phyloP scores from a whole-genome alignment of 2,329 filamentous ascomycete species.

The Sphaceloma murrayae region DNA sequence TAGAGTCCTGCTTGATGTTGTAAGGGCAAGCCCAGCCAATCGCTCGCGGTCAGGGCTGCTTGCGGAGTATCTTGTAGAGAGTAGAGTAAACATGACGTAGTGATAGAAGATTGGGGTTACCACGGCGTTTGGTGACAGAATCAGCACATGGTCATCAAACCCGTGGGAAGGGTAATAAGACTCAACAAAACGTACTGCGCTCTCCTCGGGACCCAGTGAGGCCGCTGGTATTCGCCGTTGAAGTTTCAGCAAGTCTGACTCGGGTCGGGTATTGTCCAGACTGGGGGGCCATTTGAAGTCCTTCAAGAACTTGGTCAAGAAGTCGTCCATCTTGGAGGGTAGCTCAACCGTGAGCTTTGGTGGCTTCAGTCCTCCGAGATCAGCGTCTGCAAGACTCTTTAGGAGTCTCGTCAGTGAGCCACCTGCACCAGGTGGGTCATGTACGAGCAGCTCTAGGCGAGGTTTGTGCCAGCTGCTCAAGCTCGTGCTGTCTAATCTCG shows the following conservation, averaged over 20 bases:
- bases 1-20: slow-evolving; percentile 56
- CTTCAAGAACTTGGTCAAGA: slow-evolving; percentile 53
- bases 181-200: slow-evolving; percentile 68
- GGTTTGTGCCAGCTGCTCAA: slow-evolving; percentile 69
- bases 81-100: slow-evolving; percentile 67
- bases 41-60: slow-evolving; percentile 37
- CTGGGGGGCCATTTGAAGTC: slow-evolving; percentile 59
- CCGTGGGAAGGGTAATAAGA: slow-evolving; percentile 71
- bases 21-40: slow-evolving; percentile 71
- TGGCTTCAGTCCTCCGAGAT: slow-evolving; percentile 59
- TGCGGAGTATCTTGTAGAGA: slow-evolving; percentile 68
- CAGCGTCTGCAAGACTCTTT: slow-evolving; percentile 62
- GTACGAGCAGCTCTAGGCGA: slow-evolving; percentile 72
- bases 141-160: slow-evolving; percentile 61
- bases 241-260: slow-evolving; percentile 49
- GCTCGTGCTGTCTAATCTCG: slow-evolving; percentile 63
- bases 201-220: slow-evolving; percentile 55
- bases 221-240: slow-evolving; percentile 61
- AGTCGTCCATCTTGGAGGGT: slow-evolving; percentile 57
- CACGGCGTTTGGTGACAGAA: slow-evolving; percentile 73
- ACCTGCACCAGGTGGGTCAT: slow-evolving; percentile 59
- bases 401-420: slow-evolving; percentile 70
- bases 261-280: slow-evolving; percentile 36
- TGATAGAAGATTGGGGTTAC: slow-evolving; percentile 75
- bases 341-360: slow-evolving; percentile 81